A percentile compares a stretch with the other conserved stretches of the same genome.
phyloP scores from a whole-genome alignment of 2,329 filamentous ascomycete species.

The Calonectria henricotiae region DNA sequence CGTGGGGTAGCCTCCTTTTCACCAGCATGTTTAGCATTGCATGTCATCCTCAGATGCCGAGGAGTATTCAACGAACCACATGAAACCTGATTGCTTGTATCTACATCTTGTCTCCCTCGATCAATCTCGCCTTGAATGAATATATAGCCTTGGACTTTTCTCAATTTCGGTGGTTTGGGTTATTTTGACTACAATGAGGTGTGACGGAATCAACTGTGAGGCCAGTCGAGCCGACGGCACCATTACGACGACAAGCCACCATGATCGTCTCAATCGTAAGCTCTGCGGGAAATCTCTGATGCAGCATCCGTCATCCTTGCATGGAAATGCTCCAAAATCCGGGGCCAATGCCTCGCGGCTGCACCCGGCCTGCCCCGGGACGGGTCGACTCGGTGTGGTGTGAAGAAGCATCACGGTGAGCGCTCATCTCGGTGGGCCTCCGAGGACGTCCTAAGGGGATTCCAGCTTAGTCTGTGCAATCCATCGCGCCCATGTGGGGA shows the following conservation, averaged over 20 bases:
- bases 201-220: not conserved
- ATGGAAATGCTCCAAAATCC: slow-evolving; percentile 18
- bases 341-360: slow-evolving; percentile 16
- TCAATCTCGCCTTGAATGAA: not conserved
- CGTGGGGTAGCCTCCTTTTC: slow-evolving; percentile 24
- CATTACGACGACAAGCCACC: not conserved
- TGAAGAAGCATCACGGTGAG: slow-evolving; percentile 7
- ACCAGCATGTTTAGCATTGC: slow-evolving; percentile 16
- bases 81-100: not conserved
- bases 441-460: not conserved
- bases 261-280: not conserved
- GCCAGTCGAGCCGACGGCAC: not conserved
- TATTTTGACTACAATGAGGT: not conserved
- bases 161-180: too few relatives aligned
- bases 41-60: slow-evolving; percentile 17
- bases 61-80: not conserved
- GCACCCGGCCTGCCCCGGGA: slow-evolving; percentile 14
- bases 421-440: not conserved
- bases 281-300: slow-evolving; percentile 9
- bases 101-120: not conserved
- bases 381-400: slow-evolving; percentile 7
- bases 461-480: not conserved
- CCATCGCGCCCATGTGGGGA: not conserved
- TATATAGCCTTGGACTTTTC: not conserved
- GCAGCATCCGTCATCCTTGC: not conserved